These are phyloP conservation scores for Candida xyloterini DNA, from an alignment of 805 yeast genomes.

Conservation along the genomic window DNA sequence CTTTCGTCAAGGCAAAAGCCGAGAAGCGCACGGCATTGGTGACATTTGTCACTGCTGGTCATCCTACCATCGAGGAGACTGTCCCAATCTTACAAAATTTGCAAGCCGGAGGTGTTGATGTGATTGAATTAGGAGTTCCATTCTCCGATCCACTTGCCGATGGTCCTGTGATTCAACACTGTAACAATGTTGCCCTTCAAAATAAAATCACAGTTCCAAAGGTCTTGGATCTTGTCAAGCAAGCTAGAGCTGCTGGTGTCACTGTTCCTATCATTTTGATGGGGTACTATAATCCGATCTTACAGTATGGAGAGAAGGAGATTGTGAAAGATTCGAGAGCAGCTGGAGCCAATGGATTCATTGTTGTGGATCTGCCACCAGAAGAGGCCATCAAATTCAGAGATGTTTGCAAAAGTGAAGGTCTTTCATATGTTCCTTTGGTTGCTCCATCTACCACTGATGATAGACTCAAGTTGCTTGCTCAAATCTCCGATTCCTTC, in stretches of 20 bases:
- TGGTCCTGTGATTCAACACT: slow-evolving; percentile 93
- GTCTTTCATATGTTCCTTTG: slow-evolving; percentile 83
- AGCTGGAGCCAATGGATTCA: slow-evolving; percentile 94
- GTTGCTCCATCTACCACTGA: slow-evolving; percentile 97
- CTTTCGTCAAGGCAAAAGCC: slow-evolving; percentile 32
- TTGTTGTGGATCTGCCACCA: slow-evolving; percentile 95
- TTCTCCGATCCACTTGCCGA: slow-evolving; percentile 98
- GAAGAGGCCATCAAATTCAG: slow-evolving; percentile 93
- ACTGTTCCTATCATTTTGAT: slow-evolving; percentile 85
- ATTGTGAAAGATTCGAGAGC: slow-evolving; percentile 72
- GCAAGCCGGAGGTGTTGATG: slow-evolving; percentile 94
- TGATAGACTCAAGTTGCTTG: slow-evolving; percentile 73
- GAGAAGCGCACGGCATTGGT: slow-evolving; percentile 78
- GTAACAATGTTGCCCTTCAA: slow-evolving; percentile 76
- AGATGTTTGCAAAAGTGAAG: slow-evolving; percentile 60
- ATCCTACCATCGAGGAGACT: slow-evolving; percentile 84
- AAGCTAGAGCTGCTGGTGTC: slow-evolving; percentile 81
- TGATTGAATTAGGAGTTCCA: slow-evolving; percentile 93
- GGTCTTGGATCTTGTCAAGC: slow-evolving; percentile 66
- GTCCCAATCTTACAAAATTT: slow-evolving; percentile 81
- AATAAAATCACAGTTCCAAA: slow-evolving; percentile 75
- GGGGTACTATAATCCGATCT: slow-evolving; percentile 97
- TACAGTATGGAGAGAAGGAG: slow-evolving; percentile 84
- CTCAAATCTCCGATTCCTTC: slow-evolving; percentile 89
- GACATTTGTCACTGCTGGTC: slow-evolving; percentile 93